phyloP scores from a whole-genome alignment of 148 eudicot genomes.

The Heliamphora exappendiculata region DNA sequence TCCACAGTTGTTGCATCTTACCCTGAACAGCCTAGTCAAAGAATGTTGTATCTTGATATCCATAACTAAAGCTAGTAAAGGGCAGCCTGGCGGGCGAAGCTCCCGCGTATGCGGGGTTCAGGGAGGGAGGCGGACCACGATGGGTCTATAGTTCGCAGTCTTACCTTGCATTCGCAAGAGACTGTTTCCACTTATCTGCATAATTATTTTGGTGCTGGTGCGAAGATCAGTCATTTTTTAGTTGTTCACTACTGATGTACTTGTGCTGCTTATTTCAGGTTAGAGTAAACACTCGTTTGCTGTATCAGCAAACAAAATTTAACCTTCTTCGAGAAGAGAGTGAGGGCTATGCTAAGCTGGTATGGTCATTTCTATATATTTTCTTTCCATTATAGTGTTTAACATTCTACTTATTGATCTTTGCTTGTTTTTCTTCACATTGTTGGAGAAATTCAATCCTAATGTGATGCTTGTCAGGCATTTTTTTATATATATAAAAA shows the following conservation, averaged over 20 bases:
- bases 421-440: background rate
- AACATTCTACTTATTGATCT: background rate
- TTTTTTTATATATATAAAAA: too few species aligned
- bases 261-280: conserved; percentile 51
- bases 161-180: too few species aligned
- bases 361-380: conserved; percentile 21
- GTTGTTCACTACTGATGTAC: conserved; percentile 4
- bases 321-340: conserved; percentile 98
- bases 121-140: too few species aligned
- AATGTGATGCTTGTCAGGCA: background rate
- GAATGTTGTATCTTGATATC: background rate
- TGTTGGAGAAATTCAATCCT: background rate
- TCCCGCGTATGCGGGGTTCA: too few species aligned
- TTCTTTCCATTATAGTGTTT: background rate
- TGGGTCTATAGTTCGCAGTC: too few species aligned
- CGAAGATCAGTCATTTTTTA: background rate
- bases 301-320: conserved; percentile 97
- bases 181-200: too few species aligned
- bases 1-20: background rate
- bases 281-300: conserved; percentile 91
- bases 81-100: too few species aligned
- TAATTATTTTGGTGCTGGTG: background rate
- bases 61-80: background rate
- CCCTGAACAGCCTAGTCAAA: background rate
- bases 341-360: conserved; percentile 99